Evolutionary conservation across 2,329 filamentous ascomycete species (phyloP).

Genomic region (Hypoxylon sp.): DNA sequence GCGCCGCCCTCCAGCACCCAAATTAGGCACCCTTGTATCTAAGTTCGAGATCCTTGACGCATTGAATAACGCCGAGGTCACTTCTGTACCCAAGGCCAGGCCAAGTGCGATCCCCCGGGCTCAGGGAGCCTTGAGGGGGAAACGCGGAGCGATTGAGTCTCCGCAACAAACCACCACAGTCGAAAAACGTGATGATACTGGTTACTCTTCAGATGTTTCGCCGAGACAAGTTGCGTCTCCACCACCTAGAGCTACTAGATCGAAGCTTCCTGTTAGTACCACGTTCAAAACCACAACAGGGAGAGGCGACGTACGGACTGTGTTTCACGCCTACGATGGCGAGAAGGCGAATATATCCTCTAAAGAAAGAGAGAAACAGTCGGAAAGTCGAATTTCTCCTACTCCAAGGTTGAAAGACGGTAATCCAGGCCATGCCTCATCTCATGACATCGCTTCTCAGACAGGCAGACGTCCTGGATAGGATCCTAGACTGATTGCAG

Average conservation of each 20-base stretch:
- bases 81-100: conserved; percentile 13
- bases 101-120: conserved; percentile 28
- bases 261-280: conserved; percentile 39
- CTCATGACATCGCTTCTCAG: conserved; percentile 34
- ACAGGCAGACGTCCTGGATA: conserved; percentile 45
- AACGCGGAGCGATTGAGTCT: conserved; percentile 4
- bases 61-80: conserved; percentile 44
- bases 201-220: conserved; percentile 30
- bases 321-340: not conserved
- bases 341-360: not conserved
- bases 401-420: not conserved
- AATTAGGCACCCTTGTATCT: conserved; percentile 54
- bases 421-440: conserved; percentile 4
- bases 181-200: conserved; percentile 15
- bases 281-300: conserved; percentile 4
- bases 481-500: conserved; percentile 51
- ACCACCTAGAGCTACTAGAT: conserved; percentile 7
- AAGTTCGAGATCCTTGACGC: conserved; percentile 56
- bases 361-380: not conserved
- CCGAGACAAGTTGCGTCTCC: conserved; percentile 36
- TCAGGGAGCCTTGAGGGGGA: conserved; percentile 9
- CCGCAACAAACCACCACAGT: conserved; percentile 14
- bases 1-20: conserved; percentile 39
- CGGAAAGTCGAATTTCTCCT: conserved; percentile 1
- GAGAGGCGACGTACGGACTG: not conserved